A percentile compares a stretch with the other conserved stretches of the same genome.
phyloP scores from a whole-genome alignment of 805 yeast species.

The Spencermartinsiella europaea region DNA sequence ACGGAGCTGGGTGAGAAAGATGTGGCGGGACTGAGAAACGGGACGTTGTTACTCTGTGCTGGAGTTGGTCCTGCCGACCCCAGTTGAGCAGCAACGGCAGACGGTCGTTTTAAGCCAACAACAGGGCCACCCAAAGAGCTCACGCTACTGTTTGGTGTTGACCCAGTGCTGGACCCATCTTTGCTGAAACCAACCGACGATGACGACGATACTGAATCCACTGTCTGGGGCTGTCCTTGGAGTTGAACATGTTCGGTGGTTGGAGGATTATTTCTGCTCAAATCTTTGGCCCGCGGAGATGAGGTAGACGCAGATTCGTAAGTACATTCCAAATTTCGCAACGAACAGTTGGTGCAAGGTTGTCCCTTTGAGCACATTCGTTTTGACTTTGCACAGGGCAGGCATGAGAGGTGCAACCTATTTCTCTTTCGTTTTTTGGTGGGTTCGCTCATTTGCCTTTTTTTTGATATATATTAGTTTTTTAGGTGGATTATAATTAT shows the following conservation, averaged over 20 bases:
- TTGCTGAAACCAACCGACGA: too few species aligned
- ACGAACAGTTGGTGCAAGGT: conserved; percentile 17
- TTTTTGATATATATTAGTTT: too few species aligned
- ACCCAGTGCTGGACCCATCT: too few species aligned
- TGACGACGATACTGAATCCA: too few species aligned
- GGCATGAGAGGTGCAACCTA: conserved; percentile 16
- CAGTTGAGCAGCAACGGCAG: conserved; percentile 1
- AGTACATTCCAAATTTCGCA: conserved; percentile 14
- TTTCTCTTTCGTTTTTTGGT: conserved; percentile 7
- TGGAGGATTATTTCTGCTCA: too few species aligned
- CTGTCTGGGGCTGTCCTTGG: too few species aligned
- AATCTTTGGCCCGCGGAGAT: neutral
- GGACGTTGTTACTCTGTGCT: conserved; percentile 1
- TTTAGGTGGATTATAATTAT: too few species aligned
- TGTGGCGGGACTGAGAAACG: neutral
- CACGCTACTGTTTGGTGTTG: too few species aligned
- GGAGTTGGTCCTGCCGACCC: too few species aligned
- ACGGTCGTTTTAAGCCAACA: neutral
- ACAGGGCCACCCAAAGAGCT: too few species aligned
- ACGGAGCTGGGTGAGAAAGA: neutral
- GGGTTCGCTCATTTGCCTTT: neutral
- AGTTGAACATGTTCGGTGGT: too few species aligned
- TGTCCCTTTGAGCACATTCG: conserved; percentile 16
- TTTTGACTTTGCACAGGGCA: conserved; percentile 17
- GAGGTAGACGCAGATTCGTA: conserved; percentile 11